Conservation (phyloP, 345 rosid species). For the Luvunga scandens region DNA sequence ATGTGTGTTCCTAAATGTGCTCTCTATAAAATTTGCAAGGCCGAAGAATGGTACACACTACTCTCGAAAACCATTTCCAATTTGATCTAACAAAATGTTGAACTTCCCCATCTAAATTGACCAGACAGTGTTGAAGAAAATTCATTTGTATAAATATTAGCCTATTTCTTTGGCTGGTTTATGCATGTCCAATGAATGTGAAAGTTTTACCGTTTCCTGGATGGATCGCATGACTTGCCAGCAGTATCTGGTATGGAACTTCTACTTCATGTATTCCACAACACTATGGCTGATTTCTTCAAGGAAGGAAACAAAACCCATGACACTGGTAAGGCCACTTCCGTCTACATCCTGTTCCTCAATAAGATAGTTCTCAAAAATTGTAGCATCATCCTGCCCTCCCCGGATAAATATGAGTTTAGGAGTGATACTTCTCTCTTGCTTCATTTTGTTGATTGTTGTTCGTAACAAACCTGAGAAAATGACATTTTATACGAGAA, state of each 20-base stretch:
- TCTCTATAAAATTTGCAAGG: conserved; percentile 1
- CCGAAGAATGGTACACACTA: not conserved
- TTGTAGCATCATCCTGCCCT: conserved; percentile 81
- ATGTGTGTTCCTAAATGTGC: conserved; percentile 6
- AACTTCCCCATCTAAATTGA: not conserved
- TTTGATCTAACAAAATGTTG: not conserved
- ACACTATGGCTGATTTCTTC: conserved; percentile 78
- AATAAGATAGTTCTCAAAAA: conserved; percentile 81
- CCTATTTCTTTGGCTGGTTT: not conserved
- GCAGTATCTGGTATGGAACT: not conserved
- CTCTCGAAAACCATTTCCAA: not conserved
- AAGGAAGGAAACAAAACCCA: conserved; percentile 94
- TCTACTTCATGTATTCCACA: conserved; percentile 78
- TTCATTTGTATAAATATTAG: not conserved
- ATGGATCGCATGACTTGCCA: not conserved
- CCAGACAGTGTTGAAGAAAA: not conserved
- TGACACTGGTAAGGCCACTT: conserved; percentile 72
- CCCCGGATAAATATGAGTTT: conserved; percentile 78
- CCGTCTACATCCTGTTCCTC: conserved; percentile 99
- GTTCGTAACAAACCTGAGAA: conserved; percentile 67
- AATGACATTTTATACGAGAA: not conserved
- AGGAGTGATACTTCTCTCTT: conserved; percentile 83
- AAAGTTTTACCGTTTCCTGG: not conserved
- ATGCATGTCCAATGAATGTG: not conserved
- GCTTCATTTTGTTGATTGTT: conserved; percentile 82